Percentiles rank a stretch among this genome's conserved stretches.
Conservation (phyloP, 2,329 filamentous ascomycete species). For the Cladosporium velox region DNA sequence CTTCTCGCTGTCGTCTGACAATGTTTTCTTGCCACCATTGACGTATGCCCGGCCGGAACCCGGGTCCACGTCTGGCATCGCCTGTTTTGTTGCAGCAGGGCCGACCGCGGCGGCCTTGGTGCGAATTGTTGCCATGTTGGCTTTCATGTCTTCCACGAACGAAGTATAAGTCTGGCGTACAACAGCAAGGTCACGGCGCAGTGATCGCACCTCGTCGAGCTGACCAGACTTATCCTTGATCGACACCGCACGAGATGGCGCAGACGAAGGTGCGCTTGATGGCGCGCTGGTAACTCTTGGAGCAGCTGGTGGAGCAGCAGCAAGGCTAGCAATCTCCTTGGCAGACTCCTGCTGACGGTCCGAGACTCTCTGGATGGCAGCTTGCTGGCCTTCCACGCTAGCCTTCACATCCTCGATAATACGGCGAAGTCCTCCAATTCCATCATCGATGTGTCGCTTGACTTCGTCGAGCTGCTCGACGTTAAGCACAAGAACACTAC, state of each 20-base stretch:
- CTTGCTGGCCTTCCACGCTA: constrained; percentile 79
- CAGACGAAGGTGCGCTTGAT: constrained; percentile 27
- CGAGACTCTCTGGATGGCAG: constrained; percentile 80
- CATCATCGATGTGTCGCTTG: constrained; percentile 93
- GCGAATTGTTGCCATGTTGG: constrained; percentile 81
- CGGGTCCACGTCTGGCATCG: constrained; percentile 70
- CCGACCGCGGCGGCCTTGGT: constrained; percentile 82
- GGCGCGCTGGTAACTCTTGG: constrained; percentile 38
- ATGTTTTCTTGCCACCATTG: constrained; percentile 79
- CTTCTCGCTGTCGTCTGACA: constrained; percentile 84
- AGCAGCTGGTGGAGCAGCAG: constrained; percentile 42
- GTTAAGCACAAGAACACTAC: constrained; percentile 92
- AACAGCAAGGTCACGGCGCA: constrained; percentile 86
- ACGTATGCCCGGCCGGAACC: constrained; percentile 85
- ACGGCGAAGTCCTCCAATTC: constrained; percentile 74
- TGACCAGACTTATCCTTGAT: constrained; percentile 57
- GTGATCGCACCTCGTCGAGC: constrained; percentile 73
- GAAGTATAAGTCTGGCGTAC: constrained; percentile 90
- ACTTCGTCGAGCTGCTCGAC: constrained; percentile 93
- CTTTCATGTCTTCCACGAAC: constrained; percentile 84
- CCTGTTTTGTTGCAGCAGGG: constrained; percentile 67
- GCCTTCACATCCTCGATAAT: constrained; percentile 86
- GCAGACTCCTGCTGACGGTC: constrained; percentile 87
- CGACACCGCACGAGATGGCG: constrained; percentile 20
- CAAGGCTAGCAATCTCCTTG: constrained; percentile 76